Base-by-base conservation (phyloP, 805 yeast species). In the Yamadazyma tumulicola region DNA sequence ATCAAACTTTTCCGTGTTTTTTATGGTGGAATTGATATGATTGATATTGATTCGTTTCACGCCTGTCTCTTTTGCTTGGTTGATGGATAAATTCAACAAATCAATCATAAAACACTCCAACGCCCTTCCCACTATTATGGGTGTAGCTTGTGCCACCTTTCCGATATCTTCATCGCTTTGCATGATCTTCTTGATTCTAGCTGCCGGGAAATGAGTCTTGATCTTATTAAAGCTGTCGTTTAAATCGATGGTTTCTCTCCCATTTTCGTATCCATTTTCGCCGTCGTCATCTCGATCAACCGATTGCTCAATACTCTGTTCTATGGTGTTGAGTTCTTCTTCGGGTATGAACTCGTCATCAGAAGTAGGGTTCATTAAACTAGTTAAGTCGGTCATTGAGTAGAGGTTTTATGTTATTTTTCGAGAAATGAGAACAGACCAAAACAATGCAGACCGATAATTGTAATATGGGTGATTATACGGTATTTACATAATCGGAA, bases 121-220 rank as follows among this genome's bases (percentile, higher is more conserved):
- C 0, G 98, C 96, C 43, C 96, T 75, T 6, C 97, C 97, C 6
- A 93, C 96, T 12, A 91, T 91, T n/a, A 91, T 84, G 0, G 99
- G 99, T 2, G 99, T 94, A 2, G 96, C 97, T 54, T 89, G 97
- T 3, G 98, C 96, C 4, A 93, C 97, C 55, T 93, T 93, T 3
- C 99, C 99, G 29, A 93, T 89, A 45, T 93, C 99, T 45, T 93
- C 98, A 59, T 93, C 99, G 19, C 94, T 81, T 55, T 93, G 98
- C 96, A 93, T 91, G 39, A 93, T 77, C 51, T 93, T 86, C 67
- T 93, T 93, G 51, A 93, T 88, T 43, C 97, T 77, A 3, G 97
- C 97, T 4, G 88, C 84, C 4, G 95, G 95, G 58, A 85, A 85
- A 54, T 84, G 94, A 22, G 93, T 84, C 57, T 82, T 83, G 45